These are phyloP conservation scores for Sclerotinia minor DNA, from an alignment of 2,329 filamentous ascomycete species.

Conservation along the genomic window DNA sequence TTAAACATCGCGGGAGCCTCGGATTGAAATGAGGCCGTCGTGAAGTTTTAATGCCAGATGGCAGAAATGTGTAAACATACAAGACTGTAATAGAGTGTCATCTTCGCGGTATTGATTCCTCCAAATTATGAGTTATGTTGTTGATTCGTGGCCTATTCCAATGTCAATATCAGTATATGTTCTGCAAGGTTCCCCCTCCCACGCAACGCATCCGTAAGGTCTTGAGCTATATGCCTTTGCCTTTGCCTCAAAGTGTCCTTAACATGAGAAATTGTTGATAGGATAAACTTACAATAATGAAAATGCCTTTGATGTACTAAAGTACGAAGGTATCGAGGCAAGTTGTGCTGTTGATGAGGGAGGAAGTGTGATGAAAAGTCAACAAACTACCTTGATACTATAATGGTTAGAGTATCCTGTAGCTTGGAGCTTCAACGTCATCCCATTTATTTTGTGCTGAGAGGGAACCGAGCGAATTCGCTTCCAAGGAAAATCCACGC, in stretches of 20 bases:
- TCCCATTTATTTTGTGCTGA: slow-evolving; percentile 19
- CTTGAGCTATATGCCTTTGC: background rate
- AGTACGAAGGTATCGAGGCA: background rate
- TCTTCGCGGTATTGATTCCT: slow-evolving; percentile 40
- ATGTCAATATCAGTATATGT: slow-evolving; percentile 18
- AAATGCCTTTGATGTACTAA: background rate
- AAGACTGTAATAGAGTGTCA: slow-evolving; percentile 55
- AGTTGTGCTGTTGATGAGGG: slow-evolving; percentile 7
- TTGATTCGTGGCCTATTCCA: slow-evolving; percentile 33
- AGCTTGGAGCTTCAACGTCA: slow-evolving; percentile 31
- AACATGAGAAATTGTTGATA: background rate
- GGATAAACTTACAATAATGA: slow-evolving; percentile 15
- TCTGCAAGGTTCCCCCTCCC: background rate
- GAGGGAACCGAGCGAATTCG: slow-evolving; percentile 15
- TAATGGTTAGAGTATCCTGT: slow-evolving; percentile 21
- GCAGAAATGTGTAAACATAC: slow-evolving; percentile 42
- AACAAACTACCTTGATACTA: slow-evolving; percentile 17
- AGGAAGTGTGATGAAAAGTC: slow-evolving; percentile 13
- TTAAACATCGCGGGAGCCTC: background rate
- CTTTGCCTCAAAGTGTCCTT: background rate
- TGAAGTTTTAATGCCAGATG: slow-evolving; percentile 8
- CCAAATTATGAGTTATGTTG: slow-evolving; percentile 22
- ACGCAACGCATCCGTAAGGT: background rate
- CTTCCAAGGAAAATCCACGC: slow-evolving; percentile 25
- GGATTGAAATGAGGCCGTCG: background rate